phyloP scores from a whole-genome alignment of 2,329 filamentous ascomycete species.

The Metarhizium brunneum region DNA sequence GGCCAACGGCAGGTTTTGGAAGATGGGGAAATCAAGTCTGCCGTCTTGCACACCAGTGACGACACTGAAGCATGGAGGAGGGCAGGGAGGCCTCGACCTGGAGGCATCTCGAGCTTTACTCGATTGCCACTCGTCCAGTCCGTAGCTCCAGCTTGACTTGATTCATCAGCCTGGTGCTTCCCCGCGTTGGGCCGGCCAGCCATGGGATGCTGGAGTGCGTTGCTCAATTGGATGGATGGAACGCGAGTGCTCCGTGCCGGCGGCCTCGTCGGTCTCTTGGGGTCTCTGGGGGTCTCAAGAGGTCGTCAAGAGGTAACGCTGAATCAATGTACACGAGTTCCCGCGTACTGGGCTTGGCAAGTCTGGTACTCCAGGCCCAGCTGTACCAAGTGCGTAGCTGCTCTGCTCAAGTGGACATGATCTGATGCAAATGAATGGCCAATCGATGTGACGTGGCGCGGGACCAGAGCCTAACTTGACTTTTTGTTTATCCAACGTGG shows the following conservation, averaged over 20 bases:
- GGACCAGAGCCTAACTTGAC: neutral
- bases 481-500: too few relatives aligned
- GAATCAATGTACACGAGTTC: neutral
- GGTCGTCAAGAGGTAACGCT: too few relatives aligned
- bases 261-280: neutral
- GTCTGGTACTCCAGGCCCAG: too few relatives aligned
- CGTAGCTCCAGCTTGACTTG: constrained; percentile 5
- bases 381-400: too few relatives aligned
- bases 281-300: neutral
- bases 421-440: neutral
- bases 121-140: too few relatives aligned
- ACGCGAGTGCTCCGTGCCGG: neutral
- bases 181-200: neutral
- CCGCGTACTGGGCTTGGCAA: too few relatives aligned
- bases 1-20: neutral
- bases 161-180: neutral
- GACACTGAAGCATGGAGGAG: neutral
- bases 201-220: neutral
- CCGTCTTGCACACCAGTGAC: neutral
- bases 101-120: too few relatives aligned
- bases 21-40: neutral
- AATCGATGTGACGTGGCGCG: neutral
- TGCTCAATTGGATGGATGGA: neutral
- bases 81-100: too few relatives aligned
- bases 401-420: neutral